Base-by-base conservation (phyloP, 2,329 filamentous ascomycete species). In the Diplodia mutila region DNA sequence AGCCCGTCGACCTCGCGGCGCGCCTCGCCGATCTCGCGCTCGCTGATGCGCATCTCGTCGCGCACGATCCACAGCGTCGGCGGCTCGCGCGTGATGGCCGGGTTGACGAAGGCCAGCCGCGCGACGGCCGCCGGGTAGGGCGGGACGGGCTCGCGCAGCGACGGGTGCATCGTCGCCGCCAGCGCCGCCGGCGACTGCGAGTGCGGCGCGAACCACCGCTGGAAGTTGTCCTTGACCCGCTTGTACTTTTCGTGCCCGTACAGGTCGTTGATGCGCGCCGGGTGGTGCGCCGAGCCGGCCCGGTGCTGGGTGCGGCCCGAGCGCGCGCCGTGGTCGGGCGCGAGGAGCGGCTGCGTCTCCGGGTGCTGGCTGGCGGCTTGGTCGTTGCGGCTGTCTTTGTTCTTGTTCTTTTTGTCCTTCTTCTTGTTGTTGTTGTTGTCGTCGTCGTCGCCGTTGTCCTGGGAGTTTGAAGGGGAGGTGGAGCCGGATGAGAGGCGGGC, bases 31-130 rank as follows among this genome's bases (percentile, higher is more conserved):
- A 82, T 79, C 70, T 83, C 81, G 52, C 81, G 75, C 69, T 76
- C 75, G 3, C 75, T 78, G 11, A 83, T 78, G 3, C 82, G 81
- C 73, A 80, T 76, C 16, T 77, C 75, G 68, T 84, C 82, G 16
- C 73, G 73, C 0, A 81, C 80, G 21, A 84, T 80, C 82, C 82
- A 84, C 16, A 84, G 68, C 16, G 79, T 77, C 2, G 82, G 81
- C 1, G 77, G 80, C 59, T 80, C 77, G 18, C 75, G 77, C 0
- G 77, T 82, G 42, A 84, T 76, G 0, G 79, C 80, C 1, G 82
- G 82, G 59, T 81, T 78, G 61, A 80, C 75, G 71, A 78, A 84
- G 4, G 82, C 82, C 51, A 80, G 77, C 66, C 79, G 76, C 48
- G 76, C 75, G 42, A 81, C 69, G 68, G 78, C 72, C 27, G 75